Base-by-base conservation (phyloP, 148 eudicot species). In the Dysphania ambrosioides region DNA sequence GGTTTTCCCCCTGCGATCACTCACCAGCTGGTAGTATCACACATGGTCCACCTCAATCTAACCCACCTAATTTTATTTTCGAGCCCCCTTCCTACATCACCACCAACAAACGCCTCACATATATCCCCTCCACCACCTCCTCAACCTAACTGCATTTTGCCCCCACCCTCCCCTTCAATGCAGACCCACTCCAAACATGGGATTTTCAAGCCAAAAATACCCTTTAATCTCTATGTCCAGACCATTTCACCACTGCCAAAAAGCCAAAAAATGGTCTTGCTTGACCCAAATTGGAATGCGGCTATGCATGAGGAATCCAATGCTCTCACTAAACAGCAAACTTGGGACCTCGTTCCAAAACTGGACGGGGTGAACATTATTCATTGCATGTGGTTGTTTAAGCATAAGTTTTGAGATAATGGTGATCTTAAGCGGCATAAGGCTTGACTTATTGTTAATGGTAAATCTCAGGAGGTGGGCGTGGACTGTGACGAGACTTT, bases 401-500 rank as follows among this genome's bases (percentile, higher is more conserved):
- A 11, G 2, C 49, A 42, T 12, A 70, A 70, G 11, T 44, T 4
- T 18, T 6, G 4, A 1, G n/a, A 29, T 2, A 29, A 49, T 30
- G 60, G 72, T 26, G 18, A 55, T 26, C 24, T 70, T 12, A 30
- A 36, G 27, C 13, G 71, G 30, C 18, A 36, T 10, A 67, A 67
- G 18, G 53, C 71, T 11, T 31, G 71, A 21, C 71, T 67, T 35
- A 55, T 67, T 1, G 49, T 24, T 0, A 70, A 70, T 51, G 73
- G 36, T 5, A 69, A 69, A 69, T 0, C 21, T 24, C 72, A 69
- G 19, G 34, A 44, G 13, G 58, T 23, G 12, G 72, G 72, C n/a
- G 19, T 55, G 74, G 74, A 38, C 62, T 36, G 40, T 36, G 40
- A 36, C 8, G 2, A 36, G 40, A 36, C 40, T 2, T 36, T 36